Conservation (phyloP, 2,329 filamentous ascomycete genomes). For the Cryphonectria radicalis region DNA sequence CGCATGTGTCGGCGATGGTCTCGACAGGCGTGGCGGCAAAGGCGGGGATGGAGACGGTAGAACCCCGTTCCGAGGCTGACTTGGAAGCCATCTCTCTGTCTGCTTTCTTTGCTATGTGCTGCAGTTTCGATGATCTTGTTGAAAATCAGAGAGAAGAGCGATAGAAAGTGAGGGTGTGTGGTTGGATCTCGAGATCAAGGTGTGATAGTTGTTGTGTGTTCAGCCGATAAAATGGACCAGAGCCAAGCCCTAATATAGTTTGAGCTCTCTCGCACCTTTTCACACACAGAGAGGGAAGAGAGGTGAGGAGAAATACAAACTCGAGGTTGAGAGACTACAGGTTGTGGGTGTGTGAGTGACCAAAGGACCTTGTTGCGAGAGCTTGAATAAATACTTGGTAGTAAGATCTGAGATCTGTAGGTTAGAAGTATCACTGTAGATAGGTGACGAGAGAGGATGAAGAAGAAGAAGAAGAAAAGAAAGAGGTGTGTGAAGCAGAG, state of each 20-base stretch:
- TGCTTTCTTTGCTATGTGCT: background rate
- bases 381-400: background rate
- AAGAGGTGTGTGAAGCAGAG: background rate
- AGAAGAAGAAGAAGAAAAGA: background rate
- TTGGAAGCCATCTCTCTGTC: slow-evolving; percentile 20
- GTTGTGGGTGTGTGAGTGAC: background rate
- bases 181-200: background rate
- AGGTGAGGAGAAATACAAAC: background rate
- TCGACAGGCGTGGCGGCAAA: slow-evolving; percentile 69
- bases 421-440: background rate
- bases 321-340: background rate
- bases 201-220: background rate
- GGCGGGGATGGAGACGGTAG: slow-evolving; percentile 44
- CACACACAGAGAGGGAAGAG: background rate
- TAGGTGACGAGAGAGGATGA: background rate
- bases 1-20: slow-evolving; percentile 65
- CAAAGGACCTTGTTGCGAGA: background rate
- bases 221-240: background rate
- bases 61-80: slow-evolving; percentile 38
- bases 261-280: background rate
- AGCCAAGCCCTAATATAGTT: background rate
- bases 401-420: background rate
- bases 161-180: background rate
- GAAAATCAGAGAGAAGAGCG: too few species aligned
- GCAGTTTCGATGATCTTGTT: background rate